Evolutionary conservation across 768 basidiomycete species (phyloP).

Genomic region (Lactifluus echinatus): DNA sequence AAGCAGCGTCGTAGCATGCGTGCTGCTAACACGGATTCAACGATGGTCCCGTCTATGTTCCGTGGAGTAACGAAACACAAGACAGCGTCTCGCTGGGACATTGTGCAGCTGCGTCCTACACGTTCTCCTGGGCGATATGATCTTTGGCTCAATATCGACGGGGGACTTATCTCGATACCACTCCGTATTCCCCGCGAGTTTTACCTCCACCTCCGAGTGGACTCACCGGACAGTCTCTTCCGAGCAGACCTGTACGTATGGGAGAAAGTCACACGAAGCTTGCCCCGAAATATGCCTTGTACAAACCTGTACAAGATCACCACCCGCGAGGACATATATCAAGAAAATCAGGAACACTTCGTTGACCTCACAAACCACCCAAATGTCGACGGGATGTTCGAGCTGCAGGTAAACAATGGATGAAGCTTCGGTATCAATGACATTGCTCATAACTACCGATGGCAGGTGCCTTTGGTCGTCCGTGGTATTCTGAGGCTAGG

Average conservation of each 20-base stretch:
- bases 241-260: conserved; percentile 56
- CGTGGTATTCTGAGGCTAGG: conserved; percentile 81
- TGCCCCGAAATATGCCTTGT: conserved; percentile 74
- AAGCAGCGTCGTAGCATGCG: conserved; percentile 45
- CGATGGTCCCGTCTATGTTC: conserved; percentile 67
- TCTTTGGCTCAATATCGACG: conserved; percentile 81
- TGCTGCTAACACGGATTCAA: conserved; percentile 28
- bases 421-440: neutral
- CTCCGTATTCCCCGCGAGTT: conserved; percentile 87
- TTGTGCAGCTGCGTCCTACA: conserved; percentile 81
- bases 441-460: neutral
- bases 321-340: conserved; percentile 77
- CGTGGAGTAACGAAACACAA: conserved; percentile 47
- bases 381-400: conserved; percentile 90
- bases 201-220: conserved; percentile 80
- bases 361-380: conserved; percentile 89
- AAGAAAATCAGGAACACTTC: conserved; percentile 83
- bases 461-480: conserved; percentile 71
- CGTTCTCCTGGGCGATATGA: conserved; percentile 72
- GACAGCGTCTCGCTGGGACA: conserved; percentile 75
- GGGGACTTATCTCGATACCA: conserved; percentile 68
- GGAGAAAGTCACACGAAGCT: conserved; percentile 63
- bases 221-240: conserved; percentile 59
- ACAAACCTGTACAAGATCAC: conserved; percentile 75
- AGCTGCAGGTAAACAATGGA: conserved; percentile 58